Evolutionary conservation across 805 yeast genomes (phyloP), one percentile per base, ranked within the genome.

Genomic region (Zygosaccharomyces lentus): DNA sequence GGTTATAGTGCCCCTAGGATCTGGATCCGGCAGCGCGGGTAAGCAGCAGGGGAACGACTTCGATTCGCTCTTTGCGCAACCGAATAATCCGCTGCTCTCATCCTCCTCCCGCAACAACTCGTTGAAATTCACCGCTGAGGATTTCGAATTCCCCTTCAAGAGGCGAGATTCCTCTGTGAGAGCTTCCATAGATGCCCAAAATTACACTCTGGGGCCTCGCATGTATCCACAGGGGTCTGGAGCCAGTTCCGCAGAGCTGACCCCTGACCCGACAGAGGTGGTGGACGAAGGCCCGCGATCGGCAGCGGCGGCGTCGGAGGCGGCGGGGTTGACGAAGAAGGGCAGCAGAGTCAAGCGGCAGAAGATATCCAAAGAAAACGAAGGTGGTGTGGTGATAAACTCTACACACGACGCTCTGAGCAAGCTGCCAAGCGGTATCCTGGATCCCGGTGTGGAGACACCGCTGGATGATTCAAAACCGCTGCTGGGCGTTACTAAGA

Each of bases 401-500:
- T 15, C 57, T 52, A 49, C 51, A 59, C 29, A 57, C 57, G 44
- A 29, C 30, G 32, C 55, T 17, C 39, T 44, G 27, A 40, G 51
- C 27, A 45, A 42, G 19, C 30, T 46, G 27, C 49, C 46, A 23
- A 37, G 37, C 37, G 57, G 62, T 32, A 66, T 63, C 9, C 57
- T 72, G 34, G 71, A 76, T 15, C 69, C 79, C 6, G 76, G 74
- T 0, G 77, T 72, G 47, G 77, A 74, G 41, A 30, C 48, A 65
- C 72, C 37, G 67, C 69, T 45, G 16, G 85, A 81, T 37, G 86
- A 81, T 54, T 82, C 84, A 1, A 68, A 86, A 42, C 87, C 89
- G 3, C 67, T 83, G 17, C 64, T 87, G 5, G 96, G 96, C 1
- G 88, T 90, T 3, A 90, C 96, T 0, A 86, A 86, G 59, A 87